phyloP scores from a whole-genome alignment of 805 yeast species.

The Metschnikowia colocasiae region DNA sequence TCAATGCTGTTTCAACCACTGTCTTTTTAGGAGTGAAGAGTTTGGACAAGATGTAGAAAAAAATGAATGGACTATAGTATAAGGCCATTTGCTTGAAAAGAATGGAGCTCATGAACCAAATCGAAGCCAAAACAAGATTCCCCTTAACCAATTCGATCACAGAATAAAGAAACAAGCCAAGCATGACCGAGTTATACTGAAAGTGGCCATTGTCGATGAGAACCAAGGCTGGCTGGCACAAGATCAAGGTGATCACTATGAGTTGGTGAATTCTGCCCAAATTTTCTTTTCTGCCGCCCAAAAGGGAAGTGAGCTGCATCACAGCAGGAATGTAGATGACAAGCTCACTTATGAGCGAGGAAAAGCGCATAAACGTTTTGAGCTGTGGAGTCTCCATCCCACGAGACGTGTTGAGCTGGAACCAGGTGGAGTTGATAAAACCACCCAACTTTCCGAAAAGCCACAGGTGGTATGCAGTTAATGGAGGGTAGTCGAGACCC shows the following conservation, averaged over 20 bases:
- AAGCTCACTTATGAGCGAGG: constrained; percentile 74
- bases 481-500: constrained; percentile 97
- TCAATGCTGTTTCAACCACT: constrained; percentile 18
- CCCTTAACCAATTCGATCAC: constrained; percentile 63
- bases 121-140: constrained; percentile 62
- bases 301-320: constrained; percentile 63
- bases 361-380: constrained; percentile 80
- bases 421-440: constrained; percentile 67
- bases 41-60: constrained; percentile 68
- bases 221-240: constrained; percentile 78
- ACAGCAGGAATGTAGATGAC: constrained; percentile 77
- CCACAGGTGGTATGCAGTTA: constrained; percentile 92
- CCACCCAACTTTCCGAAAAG: constrained; percentile 70
- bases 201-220: constrained; percentile 96
- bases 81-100: constrained; percentile 94
- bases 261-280: constrained; percentile 70
- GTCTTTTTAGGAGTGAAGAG: constrained; percentile 22
- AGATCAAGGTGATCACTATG: constrained; percentile 69
- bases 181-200: constrained; percentile 92
- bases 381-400: constrained; percentile 67
- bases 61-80: constrained; percentile 86
- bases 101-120: constrained; percentile 72
- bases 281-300: constrained; percentile 52
- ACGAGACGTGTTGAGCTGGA: constrained; percentile 65
- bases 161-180: constrained; percentile 74